Evolutionary conservation across 768 basidiomycete species (phyloP), one percentile per base, ranked within the genome.

Genomic region (Wakefieldia striispora): DNA sequence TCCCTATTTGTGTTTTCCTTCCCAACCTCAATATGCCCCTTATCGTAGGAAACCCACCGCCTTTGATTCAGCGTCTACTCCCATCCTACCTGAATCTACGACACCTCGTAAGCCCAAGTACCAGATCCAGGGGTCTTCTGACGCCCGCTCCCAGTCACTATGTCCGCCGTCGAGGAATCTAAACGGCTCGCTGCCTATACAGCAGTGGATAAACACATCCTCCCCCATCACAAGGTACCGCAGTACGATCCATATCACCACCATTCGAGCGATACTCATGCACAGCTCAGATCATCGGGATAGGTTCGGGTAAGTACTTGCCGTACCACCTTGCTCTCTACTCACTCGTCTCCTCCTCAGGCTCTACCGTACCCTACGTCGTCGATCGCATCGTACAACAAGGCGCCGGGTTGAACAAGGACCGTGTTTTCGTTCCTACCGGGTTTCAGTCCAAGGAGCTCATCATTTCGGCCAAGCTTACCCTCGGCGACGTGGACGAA

Each of bases 381-480:
- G 94, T 99, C 20, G 94, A 99, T 58, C 79, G 94, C 45, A 95
- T 99, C 49, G 78, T 92, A 11, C 79, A 86, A 53, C 93, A 97
- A 66, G 94, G 92, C 2, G 53, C 61, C 13, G 82, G 80, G 29
- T 72, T 79, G 12, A 99, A 99, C 75, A 78, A 78, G 61, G 76
- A 79, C 19, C 82, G 95, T 21, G 80, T 95, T 6, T 97, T 97
- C 69, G 82, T 97, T 48, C 93, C 94, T 5, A 95, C 92, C 4
- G 91, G 95, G 19, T 98, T 98, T 70, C 97, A 99, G 71, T 94
- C 91, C 14, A 95, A 93, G 65, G 85, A 97, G 63, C 82, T 99
- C 51, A 98, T 99, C 63, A 84, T 97, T 45, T 75, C 77, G 39
- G 83, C 84, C 21, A 80, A 83, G 6, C 75, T 97, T 13, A 80